Evolutionary conservation across 73 alveolate genomes (phyloP), one percentile per base, ranked within the genome.

Genomic region (Symbiodinium pilosum): DNA sequence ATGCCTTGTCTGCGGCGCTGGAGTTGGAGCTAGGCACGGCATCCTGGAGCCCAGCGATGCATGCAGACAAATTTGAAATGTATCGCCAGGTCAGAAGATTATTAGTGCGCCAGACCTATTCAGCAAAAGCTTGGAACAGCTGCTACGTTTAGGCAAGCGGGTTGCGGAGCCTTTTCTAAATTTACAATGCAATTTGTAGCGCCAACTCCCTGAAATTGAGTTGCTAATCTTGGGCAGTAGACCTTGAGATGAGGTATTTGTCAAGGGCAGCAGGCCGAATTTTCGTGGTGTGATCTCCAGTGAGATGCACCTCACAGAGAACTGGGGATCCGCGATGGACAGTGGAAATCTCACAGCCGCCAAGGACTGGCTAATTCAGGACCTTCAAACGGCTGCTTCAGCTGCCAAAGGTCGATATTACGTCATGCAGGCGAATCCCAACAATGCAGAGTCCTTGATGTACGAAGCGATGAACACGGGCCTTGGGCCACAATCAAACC

Each of bases 391-490:
- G 68, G 16, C 7, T 9, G 41, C 94, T 32, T n/a, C n/a, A n/a
- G 41, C 59, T 24, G 34, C 26, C 12, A 24, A 12, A 7, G 87
- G 42, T 12, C 75, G 41, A 52, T 91, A 42, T 81, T 69, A 91
- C 38, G 97, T 91, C 41, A 91, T 91, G 97, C 97, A 91, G 54
- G 97, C 97, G 39, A 91, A 91, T 69, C 97, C 97, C 86, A 91
- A 91, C 97, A 91, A 91, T 34, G 97, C 97, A 5, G 97, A 91
- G 40, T 18, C 52, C 39, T 43, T 68, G 89, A 91, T 91, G 89
- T 91, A 91, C 54, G 97, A 68, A 26, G 54, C 56, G 43, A 91
- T 91, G 89, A 91, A 91, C 51, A 30, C 77, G 41, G 81, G 38
- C 81, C 14, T 4, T 32, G 43, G 51, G 36, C 88, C 88, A n/a